Conservation (phyloP, 176 grass and related monocot genomes). For the Rhipidocladum racemiflorum region DNA sequence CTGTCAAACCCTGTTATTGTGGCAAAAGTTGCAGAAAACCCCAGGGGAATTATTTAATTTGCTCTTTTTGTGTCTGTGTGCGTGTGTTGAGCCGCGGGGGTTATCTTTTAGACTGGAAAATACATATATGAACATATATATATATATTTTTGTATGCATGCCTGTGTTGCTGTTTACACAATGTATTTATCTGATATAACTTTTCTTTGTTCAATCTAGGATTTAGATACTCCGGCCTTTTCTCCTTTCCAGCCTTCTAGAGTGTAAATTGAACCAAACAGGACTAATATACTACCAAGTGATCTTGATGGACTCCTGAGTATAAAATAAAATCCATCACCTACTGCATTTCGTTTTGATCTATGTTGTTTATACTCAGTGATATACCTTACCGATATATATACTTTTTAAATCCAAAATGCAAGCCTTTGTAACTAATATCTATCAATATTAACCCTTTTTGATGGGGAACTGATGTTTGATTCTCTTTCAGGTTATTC, state of each 20-base stretch:
- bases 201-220: neutral
- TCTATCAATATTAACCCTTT: neutral
- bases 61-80: too few species aligned
- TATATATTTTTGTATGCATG: too few species aligned
- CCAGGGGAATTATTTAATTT: too few species aligned
- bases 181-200: neutral
- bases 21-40: neutral
- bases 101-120: too few species aligned
- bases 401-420: conserved; percentile 6
- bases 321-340: neutral
- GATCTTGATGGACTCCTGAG: neutral
- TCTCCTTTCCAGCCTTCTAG: neutral
- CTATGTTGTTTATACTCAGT: conserved; percentile 8
- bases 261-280: conserved; percentile 9
- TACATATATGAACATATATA: too few species aligned
- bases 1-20: neutral
- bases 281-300: neutral
- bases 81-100: too few species aligned
- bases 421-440: neutral
- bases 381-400: neutral
- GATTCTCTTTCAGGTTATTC: conserved; percentile 64
- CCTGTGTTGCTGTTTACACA: neutral
- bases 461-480: conserved; percentile 18
- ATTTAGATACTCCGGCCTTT: neutral
- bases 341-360: conserved; percentile 21